Conservation (phyloP, 192 early-diverging fungal genomes). For the Chytriomyces hyalinus region DNA sequence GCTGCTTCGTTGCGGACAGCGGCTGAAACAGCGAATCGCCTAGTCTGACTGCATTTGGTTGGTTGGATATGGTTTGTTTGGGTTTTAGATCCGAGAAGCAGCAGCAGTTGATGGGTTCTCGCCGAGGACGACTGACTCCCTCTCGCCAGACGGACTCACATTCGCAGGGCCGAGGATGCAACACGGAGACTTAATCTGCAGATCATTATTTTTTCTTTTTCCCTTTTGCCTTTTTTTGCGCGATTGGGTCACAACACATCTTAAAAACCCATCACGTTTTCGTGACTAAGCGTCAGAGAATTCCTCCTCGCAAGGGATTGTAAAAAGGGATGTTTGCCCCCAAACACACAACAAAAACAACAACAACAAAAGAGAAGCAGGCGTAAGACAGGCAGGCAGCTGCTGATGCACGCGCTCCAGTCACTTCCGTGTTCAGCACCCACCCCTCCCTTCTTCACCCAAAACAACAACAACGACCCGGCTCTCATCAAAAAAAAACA, state of each 20-base stretch:
- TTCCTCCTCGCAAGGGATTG: neutral
- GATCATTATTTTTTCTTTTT: neutral
- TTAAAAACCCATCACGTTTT: neutral
- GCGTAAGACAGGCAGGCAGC: no score
- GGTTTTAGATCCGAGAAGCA: neutral
- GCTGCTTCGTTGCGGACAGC: neutral
- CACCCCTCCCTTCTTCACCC: no score
- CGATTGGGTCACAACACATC: neutral
- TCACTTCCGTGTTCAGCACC: no score
- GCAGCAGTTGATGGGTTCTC: no score
- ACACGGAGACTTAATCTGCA: neutral
- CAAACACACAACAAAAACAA: neutral
- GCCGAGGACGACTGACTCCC: no score
- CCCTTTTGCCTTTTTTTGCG: neutral
- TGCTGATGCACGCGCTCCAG: no score
- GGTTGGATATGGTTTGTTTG: neutral
- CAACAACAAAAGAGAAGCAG: no score
- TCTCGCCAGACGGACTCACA: neutral
- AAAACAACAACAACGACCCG: neutral
- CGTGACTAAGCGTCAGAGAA: neutral
- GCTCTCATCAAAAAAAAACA: neutral
- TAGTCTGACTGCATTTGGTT: neutral
- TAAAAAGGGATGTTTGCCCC: neutral
- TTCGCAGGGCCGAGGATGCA: neutral
- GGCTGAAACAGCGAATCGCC: slow-evolving; percentile 7